These are phyloP conservation scores for Phallus indusiatus DNA, from an alignment of 768 basidiomycete species.

Conservation along the genomic window DNA sequence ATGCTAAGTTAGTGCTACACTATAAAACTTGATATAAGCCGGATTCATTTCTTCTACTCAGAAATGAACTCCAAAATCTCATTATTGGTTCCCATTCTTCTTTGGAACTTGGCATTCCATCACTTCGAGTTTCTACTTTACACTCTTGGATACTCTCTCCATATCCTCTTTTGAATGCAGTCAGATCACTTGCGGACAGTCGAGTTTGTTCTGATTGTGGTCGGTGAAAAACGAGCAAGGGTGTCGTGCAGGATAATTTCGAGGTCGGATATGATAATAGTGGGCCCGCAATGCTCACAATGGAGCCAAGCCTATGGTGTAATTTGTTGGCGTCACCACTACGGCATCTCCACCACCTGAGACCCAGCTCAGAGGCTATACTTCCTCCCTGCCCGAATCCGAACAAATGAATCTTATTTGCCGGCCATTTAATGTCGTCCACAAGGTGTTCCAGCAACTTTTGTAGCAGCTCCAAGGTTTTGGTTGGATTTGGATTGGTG, in stretches of 20 bases:
- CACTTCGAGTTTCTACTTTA: conserved; percentile 26
- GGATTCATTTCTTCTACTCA: conserved; percentile 44
- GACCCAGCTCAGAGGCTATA: conserved; percentile 58
- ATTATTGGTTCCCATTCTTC: conserved; percentile 81
- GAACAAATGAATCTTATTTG: conserved; percentile 67
- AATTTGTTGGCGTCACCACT: conserved; percentile 9
- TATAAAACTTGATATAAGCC: conserved; percentile 65
- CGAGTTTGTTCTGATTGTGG: conserved; percentile 35
- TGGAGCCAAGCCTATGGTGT: conserved; percentile 42
- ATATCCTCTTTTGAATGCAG: conserved; percentile 56
- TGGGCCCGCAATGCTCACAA: conserved; percentile 62
- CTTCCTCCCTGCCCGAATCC: conserved; percentile 86
- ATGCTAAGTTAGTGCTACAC: conserved; percentile 6
- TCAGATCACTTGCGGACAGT: conserved; percentile 35
- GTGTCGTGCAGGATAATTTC: conserved; percentile 43
- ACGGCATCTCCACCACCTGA: conserved; percentile 44
- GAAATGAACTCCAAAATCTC: conserved; percentile 72
- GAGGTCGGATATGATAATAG: conserved; percentile 71
- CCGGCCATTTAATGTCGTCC: conserved; percentile 54
- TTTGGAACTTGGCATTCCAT: conserved; percentile 66
- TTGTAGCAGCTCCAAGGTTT: conserved; percentile 48
- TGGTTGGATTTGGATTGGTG: conserved; percentile 60
- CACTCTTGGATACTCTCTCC: conserved; percentile 36
- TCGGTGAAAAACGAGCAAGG: conserved; percentile 51
- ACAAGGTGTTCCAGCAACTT: conserved; percentile 48